Conservation (phyloP, 495 filamentous ascomycete species). For the Penicillium atrosanguineum region DNA sequence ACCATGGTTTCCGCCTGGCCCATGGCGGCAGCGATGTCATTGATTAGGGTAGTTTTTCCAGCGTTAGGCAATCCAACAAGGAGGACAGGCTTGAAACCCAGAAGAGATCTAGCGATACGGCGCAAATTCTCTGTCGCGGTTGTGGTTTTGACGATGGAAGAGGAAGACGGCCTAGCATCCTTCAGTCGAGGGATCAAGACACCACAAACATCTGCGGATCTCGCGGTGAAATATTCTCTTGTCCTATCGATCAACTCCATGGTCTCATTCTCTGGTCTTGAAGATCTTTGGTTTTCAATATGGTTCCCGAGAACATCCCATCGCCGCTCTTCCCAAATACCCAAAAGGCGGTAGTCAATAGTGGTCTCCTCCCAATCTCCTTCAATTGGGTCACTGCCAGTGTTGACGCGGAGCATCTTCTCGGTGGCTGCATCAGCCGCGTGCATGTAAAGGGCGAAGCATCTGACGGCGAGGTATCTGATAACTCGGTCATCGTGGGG, state of each 20-base stretch:
- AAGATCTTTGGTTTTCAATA: slow-evolving; percentile 18
- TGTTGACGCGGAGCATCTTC: slow-evolving; percentile 62
- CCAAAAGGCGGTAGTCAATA: slow-evolving; percentile 83
- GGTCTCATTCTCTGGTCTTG: slow-evolving; percentile 19
- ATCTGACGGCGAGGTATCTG: slow-evolving; percentile 76
- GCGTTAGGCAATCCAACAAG: slow-evolving; percentile 81
- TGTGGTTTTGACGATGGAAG: slow-evolving; percentile 65
- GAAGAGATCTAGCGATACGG: slow-evolving; percentile 62
- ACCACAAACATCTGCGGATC: slow-evolving; percentile 55
- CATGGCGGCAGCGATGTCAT: slow-evolving; percentile 74
- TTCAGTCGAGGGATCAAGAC: slow-evolving; percentile 66
- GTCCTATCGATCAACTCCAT: slow-evolving; percentile 34
- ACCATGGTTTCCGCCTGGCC: slow-evolving; percentile 74
- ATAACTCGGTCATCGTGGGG: slow-evolving; percentile 57
- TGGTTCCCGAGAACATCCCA: slow-evolving; percentile 34
- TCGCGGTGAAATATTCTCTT: slow-evolving; percentile 44
- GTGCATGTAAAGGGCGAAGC: slow-evolving; percentile 73
- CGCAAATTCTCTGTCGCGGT: slow-evolving; percentile 71
- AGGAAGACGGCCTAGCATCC: slow-evolving; percentile 39
- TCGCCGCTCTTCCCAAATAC: slow-evolving; percentile 70
- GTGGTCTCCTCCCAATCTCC: slow-evolving; percentile 71
- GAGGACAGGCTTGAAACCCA: slow-evolving; percentile 65
- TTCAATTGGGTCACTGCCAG: slow-evolving; percentile 57
- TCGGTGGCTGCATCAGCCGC: slow-evolving; percentile 78
- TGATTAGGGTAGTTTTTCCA: slow-evolving; percentile 85